Conservation (phyloP, 179 eudicot species). For the Amaranthus tricolor region DNA sequence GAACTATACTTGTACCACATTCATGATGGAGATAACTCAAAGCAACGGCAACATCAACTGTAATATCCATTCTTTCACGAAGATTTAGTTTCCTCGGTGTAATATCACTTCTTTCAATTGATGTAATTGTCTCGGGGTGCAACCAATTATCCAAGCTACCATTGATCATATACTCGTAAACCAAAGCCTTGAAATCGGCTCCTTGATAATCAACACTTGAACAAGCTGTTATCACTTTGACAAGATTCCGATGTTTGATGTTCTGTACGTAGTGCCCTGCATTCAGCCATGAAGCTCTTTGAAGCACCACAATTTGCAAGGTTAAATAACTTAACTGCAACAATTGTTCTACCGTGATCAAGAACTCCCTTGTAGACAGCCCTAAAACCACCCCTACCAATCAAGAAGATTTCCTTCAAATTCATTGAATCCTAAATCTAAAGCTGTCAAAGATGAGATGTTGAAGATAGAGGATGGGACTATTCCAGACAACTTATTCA, state of each 20-base stretch:
- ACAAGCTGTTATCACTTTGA: background rate
- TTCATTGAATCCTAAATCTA: conserved; percentile 11
- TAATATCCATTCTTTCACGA: conserved; percentile 26
- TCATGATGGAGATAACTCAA: conserved; percentile 29
- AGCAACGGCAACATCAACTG: conserved; percentile 29
- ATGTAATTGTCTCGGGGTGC: background rate
- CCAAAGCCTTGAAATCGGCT: background rate
- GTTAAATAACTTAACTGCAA: conserved; percentile 14
- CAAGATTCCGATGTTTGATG: background rate
- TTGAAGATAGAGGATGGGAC: conserved; percentile 23
- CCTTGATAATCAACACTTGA: conserved; percentile 1
- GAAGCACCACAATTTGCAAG: background rate
- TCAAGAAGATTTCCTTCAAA: conserved; percentile 36
- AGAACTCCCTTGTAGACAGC: conserved; percentile 27
- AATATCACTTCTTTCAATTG: background rate
- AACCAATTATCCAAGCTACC: background rate
- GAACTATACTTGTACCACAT: conserved; percentile 12
- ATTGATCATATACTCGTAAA: background rate
- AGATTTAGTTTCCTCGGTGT: conserved; percentile 19
- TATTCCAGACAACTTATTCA: conserved; percentile 12
- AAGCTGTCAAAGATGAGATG: background rate
- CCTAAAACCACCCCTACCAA: conserved; percentile 26
- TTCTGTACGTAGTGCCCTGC: background rate
- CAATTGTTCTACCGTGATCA: background rate
- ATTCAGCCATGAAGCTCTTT: background rate